Conservation (phyloP, 2,329 filamentous ascomycete species). For the Juglanconis juglandina region DNA sequence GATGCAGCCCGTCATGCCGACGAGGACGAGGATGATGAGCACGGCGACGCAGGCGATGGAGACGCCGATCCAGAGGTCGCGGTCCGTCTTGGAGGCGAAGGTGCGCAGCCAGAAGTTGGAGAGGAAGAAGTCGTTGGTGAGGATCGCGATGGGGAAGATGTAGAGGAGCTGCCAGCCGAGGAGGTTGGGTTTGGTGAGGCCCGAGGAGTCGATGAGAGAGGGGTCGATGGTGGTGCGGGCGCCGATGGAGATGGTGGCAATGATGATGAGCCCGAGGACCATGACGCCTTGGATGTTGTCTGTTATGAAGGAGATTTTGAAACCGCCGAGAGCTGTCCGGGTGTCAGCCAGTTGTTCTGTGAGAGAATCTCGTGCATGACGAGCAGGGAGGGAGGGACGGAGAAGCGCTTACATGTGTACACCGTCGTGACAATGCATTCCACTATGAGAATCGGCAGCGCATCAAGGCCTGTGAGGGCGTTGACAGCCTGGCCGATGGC, state of each 20-base stretch:
- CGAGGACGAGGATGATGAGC: slow-evolving; percentile 67
- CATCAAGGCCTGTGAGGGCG: slow-evolving; percentile 70
- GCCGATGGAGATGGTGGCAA: slow-evolving; percentile 75
- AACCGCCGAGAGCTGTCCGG: slow-evolving; percentile 68
- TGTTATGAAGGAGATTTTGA: slow-evolving; percentile 79
- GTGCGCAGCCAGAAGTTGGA: slow-evolving; percentile 82
- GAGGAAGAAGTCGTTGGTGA: slow-evolving; percentile 85
- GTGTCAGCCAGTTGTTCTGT: neutral
- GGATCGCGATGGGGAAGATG: slow-evolving; percentile 74
- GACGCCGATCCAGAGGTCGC: slow-evolving; percentile 71
- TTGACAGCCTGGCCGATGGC: slow-evolving; percentile 76
- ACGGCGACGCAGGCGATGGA: slow-evolving; percentile 64
- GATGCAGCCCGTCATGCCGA: slow-evolving; percentile 70
- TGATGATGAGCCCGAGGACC: slow-evolving; percentile 70
- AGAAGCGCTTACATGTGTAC: slow-evolving; percentile 64
- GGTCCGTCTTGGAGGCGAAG: slow-evolving; percentile 76
- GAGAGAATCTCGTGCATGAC: no score
- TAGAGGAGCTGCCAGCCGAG: slow-evolving; percentile 84
- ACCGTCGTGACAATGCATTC: slow-evolving; percentile 75
- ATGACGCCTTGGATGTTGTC: slow-evolving; percentile 78
- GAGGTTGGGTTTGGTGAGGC: slow-evolving; percentile 64
- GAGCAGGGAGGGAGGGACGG: no score
- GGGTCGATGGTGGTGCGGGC: slow-evolving; percentile 70
- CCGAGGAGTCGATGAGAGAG: slow-evolving; percentile 64
- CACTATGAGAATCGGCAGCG: slow-evolving; percentile 72